A percentile compares a stretch with the other conserved stretches of the same genome.
Conservation (phyloP, 129 eudicot genomes). For the Pittosporum tobira region DNA sequence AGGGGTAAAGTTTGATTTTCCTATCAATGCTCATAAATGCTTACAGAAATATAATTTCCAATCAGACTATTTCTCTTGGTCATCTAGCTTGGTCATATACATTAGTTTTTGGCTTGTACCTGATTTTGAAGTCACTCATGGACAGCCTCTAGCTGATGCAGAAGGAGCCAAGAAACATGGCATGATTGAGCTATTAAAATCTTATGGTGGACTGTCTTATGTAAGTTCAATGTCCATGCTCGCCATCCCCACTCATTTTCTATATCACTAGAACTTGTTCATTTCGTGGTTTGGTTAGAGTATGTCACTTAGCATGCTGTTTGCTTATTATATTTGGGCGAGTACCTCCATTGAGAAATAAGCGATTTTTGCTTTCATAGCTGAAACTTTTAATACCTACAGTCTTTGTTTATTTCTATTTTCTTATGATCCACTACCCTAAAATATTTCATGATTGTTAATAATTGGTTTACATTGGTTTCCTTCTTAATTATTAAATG, state of each 20-base stretch:
- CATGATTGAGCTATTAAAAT: conserved; percentile 75
- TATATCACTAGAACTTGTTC: neutral
- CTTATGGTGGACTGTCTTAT: conserved; percentile 79
- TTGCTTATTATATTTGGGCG: neutral
- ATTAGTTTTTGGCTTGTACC: conserved; percentile 8
- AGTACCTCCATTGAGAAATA: neutral
- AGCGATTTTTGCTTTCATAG: too few relatives aligned
- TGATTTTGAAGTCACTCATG: conserved; percentile 26
- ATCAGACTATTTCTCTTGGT: neutral
- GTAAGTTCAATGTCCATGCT: conserved; percentile 41
- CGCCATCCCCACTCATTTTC: conserved; percentile 2
- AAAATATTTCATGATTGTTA: neutral
- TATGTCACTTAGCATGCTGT: neutral
- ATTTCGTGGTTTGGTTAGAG: neutral
- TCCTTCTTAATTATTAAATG: too few relatives aligned
- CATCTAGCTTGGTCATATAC: neutral
- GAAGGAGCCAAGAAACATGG: conserved; percentile 77
- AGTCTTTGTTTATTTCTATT: neutral
- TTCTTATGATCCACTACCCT: neutral
- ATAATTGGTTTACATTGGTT: too few relatives aligned
- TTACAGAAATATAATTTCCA: too few relatives aligned
- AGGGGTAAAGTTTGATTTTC: neutral
- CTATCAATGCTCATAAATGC: too few relatives aligned
- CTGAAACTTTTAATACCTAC: neutral
- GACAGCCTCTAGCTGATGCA: conserved; percentile 99